phyloP scores from a whole-genome alignment of 306 rosid species.

The Malus domestica region DNA sequence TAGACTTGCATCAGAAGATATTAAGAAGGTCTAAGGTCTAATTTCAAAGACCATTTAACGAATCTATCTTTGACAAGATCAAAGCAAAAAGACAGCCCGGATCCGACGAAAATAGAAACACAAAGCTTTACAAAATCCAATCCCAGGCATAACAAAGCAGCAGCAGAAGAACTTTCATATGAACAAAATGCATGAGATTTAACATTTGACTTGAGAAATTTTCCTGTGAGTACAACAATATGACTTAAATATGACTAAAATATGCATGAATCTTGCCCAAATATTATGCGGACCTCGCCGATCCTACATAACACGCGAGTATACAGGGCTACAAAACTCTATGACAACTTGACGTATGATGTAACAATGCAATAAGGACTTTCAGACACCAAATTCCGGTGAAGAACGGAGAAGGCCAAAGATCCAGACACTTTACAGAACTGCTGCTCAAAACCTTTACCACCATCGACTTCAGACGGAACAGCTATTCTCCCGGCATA shows the following conservation, averaged over 20 bases:
- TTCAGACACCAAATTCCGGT: slow-evolving; percentile 33
- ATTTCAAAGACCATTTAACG: not conserved
- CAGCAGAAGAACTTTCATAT: not conserved
- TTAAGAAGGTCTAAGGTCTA: not conserved
- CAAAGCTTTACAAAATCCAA: not conserved
- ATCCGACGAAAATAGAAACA: not conserved
- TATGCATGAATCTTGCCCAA: slow-evolving; percentile 24
- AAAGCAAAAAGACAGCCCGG: not conserved
- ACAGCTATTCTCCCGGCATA: slow-evolving; percentile 12
- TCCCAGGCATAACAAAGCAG: not conserved
- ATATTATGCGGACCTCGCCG: slow-evolving; percentile 11
- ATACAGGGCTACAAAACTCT: slow-evolving; percentile 26
- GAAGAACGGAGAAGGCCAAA: slow-evolving; percentile 8
- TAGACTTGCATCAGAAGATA: too few species aligned
- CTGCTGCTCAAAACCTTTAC: slow-evolving; percentile 21
- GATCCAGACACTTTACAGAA: slow-evolving; percentile 31
- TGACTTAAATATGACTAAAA: slow-evolving; percentile 11
- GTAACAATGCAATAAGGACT: slow-evolving; percentile 21
- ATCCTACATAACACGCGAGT: slow-evolving; percentile 24
- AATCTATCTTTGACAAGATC: not conserved
- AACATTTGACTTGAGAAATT: slow-evolving; percentile 8
- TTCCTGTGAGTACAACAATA: slow-evolving; percentile 17
- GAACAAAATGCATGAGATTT: slow-evolving; percentile 6
- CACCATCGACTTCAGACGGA: slow-evolving; percentile 32
- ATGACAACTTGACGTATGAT: slow-evolving; percentile 15